phyloP scores from a whole-genome alignment of 768 basidiomycete genomes.

The Trametes villosa region DNA sequence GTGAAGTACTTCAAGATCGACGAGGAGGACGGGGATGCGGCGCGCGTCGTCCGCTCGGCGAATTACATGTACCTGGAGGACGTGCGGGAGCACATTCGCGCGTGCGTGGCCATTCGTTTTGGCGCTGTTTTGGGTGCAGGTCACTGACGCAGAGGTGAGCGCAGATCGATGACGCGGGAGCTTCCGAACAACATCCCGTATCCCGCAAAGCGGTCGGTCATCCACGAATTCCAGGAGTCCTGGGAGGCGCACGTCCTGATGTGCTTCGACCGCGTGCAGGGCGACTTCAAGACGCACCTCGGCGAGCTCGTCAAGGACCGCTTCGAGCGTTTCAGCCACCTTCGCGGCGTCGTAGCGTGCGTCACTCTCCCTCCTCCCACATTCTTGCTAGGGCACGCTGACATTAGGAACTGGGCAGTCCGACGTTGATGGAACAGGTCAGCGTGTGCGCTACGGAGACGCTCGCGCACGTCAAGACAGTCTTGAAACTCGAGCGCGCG shows the following conservation, averaged over 20 bases:
- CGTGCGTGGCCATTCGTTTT: slow-evolving; percentile 31
- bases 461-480: slow-evolving; percentile 6
- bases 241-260: slow-evolving; percentile 42
- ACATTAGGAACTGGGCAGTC: not conserved
- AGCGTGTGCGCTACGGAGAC: not conserved
- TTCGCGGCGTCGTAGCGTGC: slow-evolving; percentile 42
- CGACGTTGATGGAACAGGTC: slow-evolving; percentile 3
- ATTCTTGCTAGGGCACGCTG: no score
- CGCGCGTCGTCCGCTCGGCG: not conserved
- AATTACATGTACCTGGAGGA: slow-evolving; percentile 36
- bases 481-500: slow-evolving; percentile 21
- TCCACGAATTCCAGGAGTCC: slow-evolving; percentile 39
- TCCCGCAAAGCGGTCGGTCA: slow-evolving; percentile 45
- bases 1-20: slow-evolving; percentile 1
- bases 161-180: slow-evolving; percentile 45
- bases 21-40: slow-evolving; percentile 15
- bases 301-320: slow-evolving; percentile 33
- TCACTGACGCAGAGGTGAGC: not conserved
- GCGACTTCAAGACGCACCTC: slow-evolving; percentile 36
- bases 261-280: slow-evolving; percentile 42
- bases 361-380: not conserved
- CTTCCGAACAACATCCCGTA: slow-evolving; percentile 51
- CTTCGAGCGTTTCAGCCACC: slow-evolving; percentile 45
- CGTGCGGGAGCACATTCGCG: slow-evolving; percentile 39
- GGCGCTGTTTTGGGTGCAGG: not conserved